Conservation (phyloP, 495 filamentous ascomycete species). For the Penicillium robsamsonii region DNA sequence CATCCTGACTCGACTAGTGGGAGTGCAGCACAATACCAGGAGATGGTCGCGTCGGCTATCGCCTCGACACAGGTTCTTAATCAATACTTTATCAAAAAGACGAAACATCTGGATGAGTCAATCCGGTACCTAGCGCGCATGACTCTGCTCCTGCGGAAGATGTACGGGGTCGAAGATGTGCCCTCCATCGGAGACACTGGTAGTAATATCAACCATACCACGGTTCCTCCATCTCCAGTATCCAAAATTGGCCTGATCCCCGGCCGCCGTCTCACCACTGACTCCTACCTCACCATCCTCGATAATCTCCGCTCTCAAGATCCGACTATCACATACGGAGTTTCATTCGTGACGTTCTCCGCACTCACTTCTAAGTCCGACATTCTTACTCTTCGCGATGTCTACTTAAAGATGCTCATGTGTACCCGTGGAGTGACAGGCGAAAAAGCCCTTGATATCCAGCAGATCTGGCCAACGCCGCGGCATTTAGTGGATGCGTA, state of each 20-base stretch:
- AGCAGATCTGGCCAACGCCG: conserved; percentile 71
- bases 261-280: conserved; percentile 57
- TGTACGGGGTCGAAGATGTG: conserved; percentile 55
- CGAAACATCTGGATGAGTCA: conserved; percentile 72
- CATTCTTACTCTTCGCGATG: conserved; percentile 66
- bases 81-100: conserved; percentile 79
- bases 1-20: conserved; percentile 31
- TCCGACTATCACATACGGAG: conserved; percentile 54
- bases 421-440: conserved; percentile 73
- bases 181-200: conserved; percentile 12
- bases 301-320: conserved; percentile 51
- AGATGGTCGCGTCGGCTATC: conserved; percentile 70
- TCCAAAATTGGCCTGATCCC: conserved; percentile 55
- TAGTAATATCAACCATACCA: conserved; percentile 3
- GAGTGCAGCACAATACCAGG: conserved; percentile 53
- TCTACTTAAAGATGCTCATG: conserved; percentile 88
- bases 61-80: conserved; percentile 79
- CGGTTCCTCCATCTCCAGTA: not conserved
- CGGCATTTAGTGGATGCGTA: conserved; percentile 66
- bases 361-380: conserved; percentile 73
- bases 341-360: conserved; percentile 71
- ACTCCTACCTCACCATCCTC: conserved; percentile 68
- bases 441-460: conserved; percentile 80
- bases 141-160: conserved; percentile 64
- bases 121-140: conserved; percentile 76